phyloP scores from a whole-genome alignment of 2,329 filamentous ascomycete species.

The Taxawa tesnikishii region DNA sequence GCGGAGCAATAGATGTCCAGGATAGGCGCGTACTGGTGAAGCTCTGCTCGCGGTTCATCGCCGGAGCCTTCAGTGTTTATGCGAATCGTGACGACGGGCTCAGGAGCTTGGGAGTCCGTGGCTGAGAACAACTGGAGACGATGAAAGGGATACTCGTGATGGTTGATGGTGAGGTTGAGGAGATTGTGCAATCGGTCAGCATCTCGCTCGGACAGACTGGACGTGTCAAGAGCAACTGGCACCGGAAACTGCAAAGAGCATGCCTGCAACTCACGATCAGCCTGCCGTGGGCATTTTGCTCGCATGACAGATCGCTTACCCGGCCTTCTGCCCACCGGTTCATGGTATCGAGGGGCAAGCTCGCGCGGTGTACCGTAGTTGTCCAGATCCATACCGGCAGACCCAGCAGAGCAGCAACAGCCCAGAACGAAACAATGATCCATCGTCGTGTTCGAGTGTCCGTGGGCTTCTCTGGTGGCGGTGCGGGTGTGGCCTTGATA shows the following conservation, averaged over 20 bases:
- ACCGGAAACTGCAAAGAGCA: slow-evolving; percentile 84
- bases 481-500: slow-evolving; percentile 19
- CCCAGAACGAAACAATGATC: slow-evolving; percentile 84
- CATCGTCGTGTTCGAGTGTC: slow-evolving; percentile 56
- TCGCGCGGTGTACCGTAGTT: slow-evolving; percentile 80
- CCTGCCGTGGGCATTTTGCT: no score
- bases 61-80: slow-evolving; percentile 28
- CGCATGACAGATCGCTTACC: slow-evolving; percentile 38
- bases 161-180: slow-evolving; percentile 75
- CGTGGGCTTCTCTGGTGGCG: slow-evolving; percentile 66
- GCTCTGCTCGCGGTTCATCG: slow-evolving; percentile 16
- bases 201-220: no score
- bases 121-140: no score
- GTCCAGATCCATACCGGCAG: slow-evolving; percentile 94
- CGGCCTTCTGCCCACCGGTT: slow-evolving; percentile 82
- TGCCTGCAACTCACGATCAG: no score
- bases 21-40: slow-evolving; percentile 57
- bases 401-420: slow-evolving; percentile 68
- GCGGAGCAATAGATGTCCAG: slow-evolving; percentile 67
- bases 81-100: slow-evolving; percentile 39
- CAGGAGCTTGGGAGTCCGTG: no score
- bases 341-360: slow-evolving; percentile 76
- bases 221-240: slow-evolving; percentile 63
- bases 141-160: slow-evolving; percentile 76
- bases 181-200: no score